A percentile compares a stretch with the other conserved stretches of the same genome.
These are phyloP conservation scores for Collybia sp. DNA, from an alignment of 768 basidiomycete species.

Conservation along the genomic window DNA sequence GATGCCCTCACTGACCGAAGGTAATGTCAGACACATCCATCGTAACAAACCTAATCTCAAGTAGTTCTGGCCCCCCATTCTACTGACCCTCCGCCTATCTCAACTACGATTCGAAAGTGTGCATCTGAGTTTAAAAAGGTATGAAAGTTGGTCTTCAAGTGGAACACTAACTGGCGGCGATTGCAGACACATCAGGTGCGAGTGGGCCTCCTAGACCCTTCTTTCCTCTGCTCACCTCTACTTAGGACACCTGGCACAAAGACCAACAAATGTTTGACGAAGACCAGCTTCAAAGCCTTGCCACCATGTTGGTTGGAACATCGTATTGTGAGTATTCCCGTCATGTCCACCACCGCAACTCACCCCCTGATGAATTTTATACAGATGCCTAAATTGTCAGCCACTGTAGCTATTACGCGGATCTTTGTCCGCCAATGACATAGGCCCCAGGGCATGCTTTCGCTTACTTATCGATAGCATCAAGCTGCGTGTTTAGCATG, in stretches of 20 bases:
- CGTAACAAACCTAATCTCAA: constrained; percentile 7
- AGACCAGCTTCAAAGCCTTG: constrained; percentile 83
- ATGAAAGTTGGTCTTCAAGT: constrained; percentile 13
- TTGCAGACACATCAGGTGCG: constrained; percentile 59
- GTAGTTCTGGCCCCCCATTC: constrained; percentile 73
- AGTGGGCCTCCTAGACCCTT: constrained; percentile 6
- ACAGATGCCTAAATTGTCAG: constrained; percentile 7
- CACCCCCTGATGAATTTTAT: not conserved
- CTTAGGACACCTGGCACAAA: constrained; percentile 87
- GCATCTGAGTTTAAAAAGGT: constrained; percentile 86
- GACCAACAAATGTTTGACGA: constrained; percentile 86
- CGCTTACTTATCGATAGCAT: not conserved
- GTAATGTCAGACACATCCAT: constrained; percentile 25
- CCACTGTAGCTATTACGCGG: not conserved
- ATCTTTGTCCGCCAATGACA: not conserved
- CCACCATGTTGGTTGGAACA: constrained; percentile 86
- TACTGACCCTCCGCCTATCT: constrained; percentile 85
- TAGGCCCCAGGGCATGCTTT: not conserved
- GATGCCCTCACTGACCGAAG: constrained; percentile 80
- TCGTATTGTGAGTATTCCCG: constrained; percentile 81
- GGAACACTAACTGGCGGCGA: constrained; percentile 10
- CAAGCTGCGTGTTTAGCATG: not conserved
- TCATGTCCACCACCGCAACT: too few relatives aligned
- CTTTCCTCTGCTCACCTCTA: constrained; percentile 9
- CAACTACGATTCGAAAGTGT: constrained; percentile 82